Percentiles rank a stretch among this genome's conserved stretches.
phyloP scores from a whole-genome alignment of 2,329 filamentous ascomycete genomes.

The Zymoseptoria brevis region DNA sequence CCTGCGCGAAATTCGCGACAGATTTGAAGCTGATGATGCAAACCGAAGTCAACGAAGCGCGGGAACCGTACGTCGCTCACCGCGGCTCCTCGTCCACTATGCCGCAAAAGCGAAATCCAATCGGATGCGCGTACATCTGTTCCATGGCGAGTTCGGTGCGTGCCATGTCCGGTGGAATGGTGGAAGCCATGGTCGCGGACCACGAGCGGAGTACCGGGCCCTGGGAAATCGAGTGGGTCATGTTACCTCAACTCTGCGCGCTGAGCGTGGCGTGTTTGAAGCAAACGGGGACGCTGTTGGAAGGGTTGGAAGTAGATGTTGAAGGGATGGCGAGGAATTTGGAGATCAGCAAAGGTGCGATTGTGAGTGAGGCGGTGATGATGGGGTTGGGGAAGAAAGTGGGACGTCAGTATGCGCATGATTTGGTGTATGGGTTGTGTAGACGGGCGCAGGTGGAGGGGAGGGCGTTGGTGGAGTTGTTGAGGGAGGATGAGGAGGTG shows the following conservation, averaged over 20 bases:
- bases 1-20: slow-evolving; percentile 26
- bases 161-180: slow-evolving; percentile 14
- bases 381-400: slow-evolving; percentile 31
- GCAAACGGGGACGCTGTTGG: slow-evolving; percentile 19
- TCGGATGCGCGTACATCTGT: slow-evolving; percentile 22
- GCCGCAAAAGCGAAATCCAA: slow-evolving; percentile 39
- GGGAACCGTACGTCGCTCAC: slow-evolving; percentile 41
- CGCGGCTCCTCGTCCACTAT: slow-evolving; percentile 48
- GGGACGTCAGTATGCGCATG: slow-evolving; percentile 30
- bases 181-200: slow-evolving; percentile 24
- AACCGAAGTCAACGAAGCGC: slow-evolving; percentile 23
- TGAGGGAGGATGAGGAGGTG: slow-evolving; percentile 19
- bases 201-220: slow-evolving; percentile 25
- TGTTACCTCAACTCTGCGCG: slow-evolving; percentile 23
- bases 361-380: slow-evolving; percentile 33
- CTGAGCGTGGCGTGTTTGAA: slow-evolving; percentile 20
- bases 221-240: slow-evolving; percentile 27
- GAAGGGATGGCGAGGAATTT: slow-evolving; percentile 23
- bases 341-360: slow-evolving; percentile 29
- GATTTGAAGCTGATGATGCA: slow-evolving; percentile 27
- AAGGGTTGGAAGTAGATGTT: slow-evolving; percentile 22
- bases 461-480: slow-evolving; percentile 17
- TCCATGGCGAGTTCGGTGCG: slow-evolving; percentile 20
- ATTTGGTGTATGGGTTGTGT: slow-evolving; percentile 32
- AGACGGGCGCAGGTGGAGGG: slow-evolving; percentile 16